Conservation (phyloP, 345 rosid genomes). For the Citrus glauca region DNA sequence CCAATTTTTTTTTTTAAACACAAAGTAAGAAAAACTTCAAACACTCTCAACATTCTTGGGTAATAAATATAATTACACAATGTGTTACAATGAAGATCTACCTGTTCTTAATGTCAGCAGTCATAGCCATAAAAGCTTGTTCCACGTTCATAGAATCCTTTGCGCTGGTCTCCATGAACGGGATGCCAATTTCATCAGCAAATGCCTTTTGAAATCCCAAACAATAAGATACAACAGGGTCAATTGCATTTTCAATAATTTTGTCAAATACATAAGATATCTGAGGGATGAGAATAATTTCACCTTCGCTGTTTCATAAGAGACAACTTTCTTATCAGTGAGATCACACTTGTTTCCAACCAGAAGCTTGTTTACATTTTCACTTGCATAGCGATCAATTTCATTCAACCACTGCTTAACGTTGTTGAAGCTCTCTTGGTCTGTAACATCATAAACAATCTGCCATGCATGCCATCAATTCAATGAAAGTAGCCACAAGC, state of each 20-base stretch:
- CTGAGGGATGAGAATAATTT: neutral
- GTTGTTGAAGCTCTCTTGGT: conserved; percentile 76
- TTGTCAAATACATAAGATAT: neutral
- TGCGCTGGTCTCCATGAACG: conserved; percentile 82
- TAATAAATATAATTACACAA: neutral
- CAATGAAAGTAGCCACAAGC: neutral
- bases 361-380: conserved; percentile 71
- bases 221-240: neutral
- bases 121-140: conserved; percentile 84
- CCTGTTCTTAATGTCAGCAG: conserved; percentile 68
- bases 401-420: conserved; percentile 76
- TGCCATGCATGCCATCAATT: conserved; percentile 17
- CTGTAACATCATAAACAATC: conserved; percentile 84
- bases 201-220: conserved; percentile 46
- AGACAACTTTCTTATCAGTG: conserved; percentile 59
- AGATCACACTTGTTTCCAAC: conserved; percentile 75
- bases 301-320: conserved; percentile 80
- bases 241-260: neutral
- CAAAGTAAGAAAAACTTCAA: neutral
- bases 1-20: neutral
- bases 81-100: conserved; percentile 5
- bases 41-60: neutral
- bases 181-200: conserved; percentile 73
- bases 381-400: conserved; percentile 75
- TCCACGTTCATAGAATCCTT: conserved; percentile 69